These are phyloP conservation scores for Lachnellula cervina DNA, from an alignment of 2,329 filamentous ascomycete species.

Conservation along the genomic window DNA sequence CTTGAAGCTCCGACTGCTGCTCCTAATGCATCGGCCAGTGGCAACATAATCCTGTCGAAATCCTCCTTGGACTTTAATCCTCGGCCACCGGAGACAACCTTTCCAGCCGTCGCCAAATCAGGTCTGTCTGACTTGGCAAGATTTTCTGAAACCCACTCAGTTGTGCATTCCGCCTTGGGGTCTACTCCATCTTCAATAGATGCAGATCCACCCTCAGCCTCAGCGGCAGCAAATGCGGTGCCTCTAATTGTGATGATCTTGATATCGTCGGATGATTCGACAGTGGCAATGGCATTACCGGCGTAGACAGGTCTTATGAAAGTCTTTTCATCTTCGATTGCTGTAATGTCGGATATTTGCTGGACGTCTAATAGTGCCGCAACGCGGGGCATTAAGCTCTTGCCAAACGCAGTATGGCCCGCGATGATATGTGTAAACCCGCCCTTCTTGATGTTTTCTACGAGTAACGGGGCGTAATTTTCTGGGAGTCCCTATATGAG, in stretches of 20 bases:
- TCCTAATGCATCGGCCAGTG: constrained; percentile 84
- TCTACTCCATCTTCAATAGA: constrained; percentile 77
- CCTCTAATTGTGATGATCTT: constrained; percentile 92
- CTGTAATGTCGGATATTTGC: constrained; percentile 88
- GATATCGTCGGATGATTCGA: constrained; percentile 79
- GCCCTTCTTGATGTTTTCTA: constrained; percentile 95
- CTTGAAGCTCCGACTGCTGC: constrained; percentile 95
- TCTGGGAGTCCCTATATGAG: constrained; percentile 71
- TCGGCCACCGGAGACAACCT: constrained; percentile 88
- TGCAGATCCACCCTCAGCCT: constrained; percentile 67
- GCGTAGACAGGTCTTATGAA: constrained; percentile 97
- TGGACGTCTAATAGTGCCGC: constrained; percentile 88
- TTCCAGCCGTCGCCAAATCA: constrained; percentile 82
- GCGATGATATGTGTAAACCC: constrained; percentile 89
- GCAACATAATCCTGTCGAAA: constrained; percentile 88
- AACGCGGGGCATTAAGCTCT: constrained; percentile 86
- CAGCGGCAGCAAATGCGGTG: constrained; percentile 79
- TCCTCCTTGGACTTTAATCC: constrained; percentile 98
- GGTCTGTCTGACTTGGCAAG: constrained; percentile 90
- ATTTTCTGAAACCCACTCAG: constrained; percentile 92
- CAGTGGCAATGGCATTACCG: constrained; percentile 93
- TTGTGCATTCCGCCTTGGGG: constrained; percentile 66
- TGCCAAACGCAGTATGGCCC: constrained; percentile 92
- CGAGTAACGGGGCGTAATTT: constrained; percentile 87
- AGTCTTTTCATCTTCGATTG: constrained; percentile 82